phyloP scores from a whole-genome alignment of 768 basidiomycete species.

The Termitomyces sp. region DNA sequence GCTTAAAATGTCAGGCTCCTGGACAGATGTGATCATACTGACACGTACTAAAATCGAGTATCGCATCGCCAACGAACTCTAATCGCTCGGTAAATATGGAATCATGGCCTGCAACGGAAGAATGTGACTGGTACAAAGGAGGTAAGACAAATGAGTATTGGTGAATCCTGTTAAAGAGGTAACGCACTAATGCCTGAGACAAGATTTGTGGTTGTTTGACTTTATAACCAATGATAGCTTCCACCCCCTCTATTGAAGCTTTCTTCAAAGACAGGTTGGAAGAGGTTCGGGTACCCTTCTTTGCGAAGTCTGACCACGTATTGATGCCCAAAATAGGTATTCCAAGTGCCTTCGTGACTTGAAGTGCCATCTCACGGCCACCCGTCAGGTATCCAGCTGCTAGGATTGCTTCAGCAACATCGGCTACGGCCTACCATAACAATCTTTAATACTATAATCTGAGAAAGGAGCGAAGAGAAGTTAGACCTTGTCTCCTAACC shows the following conservation, averaged over 20 bases:
- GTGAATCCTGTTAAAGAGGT: not conserved
- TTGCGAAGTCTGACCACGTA: constrained; percentile 70
- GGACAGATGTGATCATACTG: constrained; percentile 1
- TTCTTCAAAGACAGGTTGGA: constrained; percentile 41
- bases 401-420: constrained; percentile 82
- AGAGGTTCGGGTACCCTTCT: constrained; percentile 41
- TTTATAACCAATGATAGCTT: constrained; percentile 59
- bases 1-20: constrained; percentile 6
- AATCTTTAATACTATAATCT: not conserved
- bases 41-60: constrained; percentile 75
- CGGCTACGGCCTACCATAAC: constrained; percentile 62
- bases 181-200: constrained; percentile 66
- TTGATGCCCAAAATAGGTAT: constrained; percentile 62
- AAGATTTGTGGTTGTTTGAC: constrained; percentile 63
- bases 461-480: not conserved
- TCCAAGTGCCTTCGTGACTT: constrained; percentile 59
- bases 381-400: constrained; percentile 79
- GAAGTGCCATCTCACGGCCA: constrained; percentile 64
- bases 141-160: not conserved
- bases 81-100: constrained; percentile 67
- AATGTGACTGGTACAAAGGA: constrained; percentile 54
- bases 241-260: constrained; percentile 52
- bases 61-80: constrained; percentile 84
- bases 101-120: constrained; percentile 54
- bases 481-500: constrained; percentile 75